phyloP scores from a whole-genome alignment of 352 stramenopile species.

The Peronospora destructor region DNA sequence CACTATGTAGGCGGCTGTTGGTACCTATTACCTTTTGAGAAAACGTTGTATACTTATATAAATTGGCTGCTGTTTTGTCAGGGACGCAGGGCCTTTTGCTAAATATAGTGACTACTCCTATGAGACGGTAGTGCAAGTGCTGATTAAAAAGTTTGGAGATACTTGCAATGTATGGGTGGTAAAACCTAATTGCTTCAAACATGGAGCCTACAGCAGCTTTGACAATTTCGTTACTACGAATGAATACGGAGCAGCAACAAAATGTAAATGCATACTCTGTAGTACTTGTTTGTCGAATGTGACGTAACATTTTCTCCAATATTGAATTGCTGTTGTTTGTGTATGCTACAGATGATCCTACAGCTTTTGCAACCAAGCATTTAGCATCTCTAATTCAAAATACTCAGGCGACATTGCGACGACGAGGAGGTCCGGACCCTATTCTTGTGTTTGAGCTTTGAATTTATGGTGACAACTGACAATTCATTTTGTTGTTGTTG shows the following conservation, averaged over 20 bases:
- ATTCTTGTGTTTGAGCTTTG: background rate
- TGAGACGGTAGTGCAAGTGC: constrained; percentile 34
- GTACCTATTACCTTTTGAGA: background rate
- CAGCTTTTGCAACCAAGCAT: constrained; percentile 31
- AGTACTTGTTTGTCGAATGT: background rate
- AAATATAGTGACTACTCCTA: constrained; percentile 55
- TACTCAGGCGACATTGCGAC: constrained; percentile 17
- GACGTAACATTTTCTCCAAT: background rate
- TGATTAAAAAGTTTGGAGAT: constrained; percentile 48
- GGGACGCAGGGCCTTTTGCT: constrained; percentile 27
- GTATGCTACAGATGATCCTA: constrained; percentile 25
- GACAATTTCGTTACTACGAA: constrained; percentile 55
- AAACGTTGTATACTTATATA: background rate
- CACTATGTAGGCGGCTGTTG: constrained; percentile 31
- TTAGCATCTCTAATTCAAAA: constrained; percentile 39
- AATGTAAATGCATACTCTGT: constrained; percentile 22
- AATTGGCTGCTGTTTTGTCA: constrained; percentile 4
- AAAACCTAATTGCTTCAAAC: constrained; percentile 34
- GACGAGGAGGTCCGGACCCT: constrained; percentile 23
- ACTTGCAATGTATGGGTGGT: constrained; percentile 55
- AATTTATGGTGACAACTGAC: background rate
- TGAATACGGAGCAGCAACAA: constrained; percentile 41
- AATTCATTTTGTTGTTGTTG: constrained; percentile 1
- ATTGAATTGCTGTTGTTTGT: constrained; percentile 2
- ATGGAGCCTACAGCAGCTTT: constrained; percentile 52